Conservation (phyloP, 2,329 filamentous ascomycete species). For the Aciculosporium take region DNA sequence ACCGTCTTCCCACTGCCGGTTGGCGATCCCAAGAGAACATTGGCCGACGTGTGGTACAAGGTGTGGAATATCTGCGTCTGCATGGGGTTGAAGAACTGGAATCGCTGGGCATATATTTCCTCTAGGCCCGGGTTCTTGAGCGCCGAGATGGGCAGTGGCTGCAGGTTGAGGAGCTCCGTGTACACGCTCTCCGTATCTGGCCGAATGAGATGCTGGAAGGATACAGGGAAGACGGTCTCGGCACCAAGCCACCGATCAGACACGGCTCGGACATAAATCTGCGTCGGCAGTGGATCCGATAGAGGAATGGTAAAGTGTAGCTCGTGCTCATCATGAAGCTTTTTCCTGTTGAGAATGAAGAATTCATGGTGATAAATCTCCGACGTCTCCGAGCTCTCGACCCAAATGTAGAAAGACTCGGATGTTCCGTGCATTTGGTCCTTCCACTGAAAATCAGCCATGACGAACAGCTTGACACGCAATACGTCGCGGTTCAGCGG, state of each 20-base stretch:
- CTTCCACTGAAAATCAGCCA: conserved; percentile 88
- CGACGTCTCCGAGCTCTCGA: conserved; percentile 93
- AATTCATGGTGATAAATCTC: conserved; percentile 98
- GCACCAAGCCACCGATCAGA: conserved; percentile 95
- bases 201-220: conserved; percentile 93
- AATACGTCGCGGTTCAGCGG: conserved; percentile 90
- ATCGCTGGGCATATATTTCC: conserved; percentile 75
- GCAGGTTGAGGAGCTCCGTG: conserved; percentile 81
- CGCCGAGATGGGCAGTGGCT: conserved; percentile 75
- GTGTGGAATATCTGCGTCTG: conserved; percentile 98
- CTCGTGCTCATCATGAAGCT: conserved; percentile 91
- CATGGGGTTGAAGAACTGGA: conserved; percentile 98
- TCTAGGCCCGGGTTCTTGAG: conserved; percentile 79
- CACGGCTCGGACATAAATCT: conserved; percentile 89
- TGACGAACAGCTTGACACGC: conserved; percentile 74
- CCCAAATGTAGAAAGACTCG: conserved; percentile 97
- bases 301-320: conserved; percentile 95
- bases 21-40: conserved; percentile 87
- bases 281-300: conserved; percentile 80
- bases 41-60: conserved; percentile 80
- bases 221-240: conserved; percentile 88
- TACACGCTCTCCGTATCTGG: conserved; percentile 97
- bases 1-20: conserved; percentile 97
- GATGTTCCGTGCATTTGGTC: conserved; percentile 86
- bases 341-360: conserved; percentile 81